phyloP scores from a whole-genome alignment of 306 rosid species.

The Medicago ruthenica region DNA sequence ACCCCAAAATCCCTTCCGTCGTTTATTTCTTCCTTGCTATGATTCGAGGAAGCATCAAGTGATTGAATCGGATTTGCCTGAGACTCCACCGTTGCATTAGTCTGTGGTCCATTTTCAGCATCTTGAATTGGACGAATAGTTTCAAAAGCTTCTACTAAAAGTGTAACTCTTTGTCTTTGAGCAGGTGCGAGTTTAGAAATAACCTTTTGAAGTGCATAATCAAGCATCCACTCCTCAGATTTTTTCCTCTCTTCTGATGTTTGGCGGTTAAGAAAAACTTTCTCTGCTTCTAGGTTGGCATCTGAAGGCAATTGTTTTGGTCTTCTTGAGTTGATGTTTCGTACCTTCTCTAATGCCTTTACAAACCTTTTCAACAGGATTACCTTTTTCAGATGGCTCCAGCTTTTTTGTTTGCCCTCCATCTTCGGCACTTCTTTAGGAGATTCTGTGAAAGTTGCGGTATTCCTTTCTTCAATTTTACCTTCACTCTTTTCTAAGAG shows the following conservation, averaged over 20 bases:
- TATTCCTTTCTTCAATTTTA: conserved; percentile 37
- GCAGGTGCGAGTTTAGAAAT: conserved; percentile 73
- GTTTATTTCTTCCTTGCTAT: conserved; percentile 39
- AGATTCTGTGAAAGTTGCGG: conserved; percentile 37
- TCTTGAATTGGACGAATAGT: conserved; percentile 67
- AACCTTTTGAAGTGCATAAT: conserved; percentile 83
- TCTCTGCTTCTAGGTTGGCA: conserved; percentile 59
- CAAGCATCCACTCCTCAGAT: conserved; percentile 93
- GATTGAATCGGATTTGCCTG: conserved; percentile 46
- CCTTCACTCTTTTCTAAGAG: conserved; percentile 43
- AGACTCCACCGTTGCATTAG: conserved; percentile 42
- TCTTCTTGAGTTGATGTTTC: conserved; percentile 50
- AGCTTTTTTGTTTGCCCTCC: conserved; percentile 62
- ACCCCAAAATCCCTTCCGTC: conserved; percentile 32
- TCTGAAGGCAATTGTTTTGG: conserved; percentile 53
- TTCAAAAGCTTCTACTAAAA: conserved; percentile 85
- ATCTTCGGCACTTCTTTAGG: conserved; percentile 42
- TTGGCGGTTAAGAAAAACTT: conserved; percentile 62
- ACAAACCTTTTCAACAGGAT: conserved; percentile 81
- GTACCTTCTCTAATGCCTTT: conserved; percentile 85
- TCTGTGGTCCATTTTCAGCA: conserved; percentile 41
- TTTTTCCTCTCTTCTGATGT: conserved; percentile 57
- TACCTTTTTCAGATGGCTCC: conserved; percentile 80
- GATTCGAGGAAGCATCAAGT: conserved; percentile 37
- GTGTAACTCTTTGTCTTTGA: conserved; percentile 76